Evolutionary conservation across 768 basidiomycete genomes (phyloP), one percentile per base, ranked within the genome.

Genomic region (Lactifluus volemus): DNA sequence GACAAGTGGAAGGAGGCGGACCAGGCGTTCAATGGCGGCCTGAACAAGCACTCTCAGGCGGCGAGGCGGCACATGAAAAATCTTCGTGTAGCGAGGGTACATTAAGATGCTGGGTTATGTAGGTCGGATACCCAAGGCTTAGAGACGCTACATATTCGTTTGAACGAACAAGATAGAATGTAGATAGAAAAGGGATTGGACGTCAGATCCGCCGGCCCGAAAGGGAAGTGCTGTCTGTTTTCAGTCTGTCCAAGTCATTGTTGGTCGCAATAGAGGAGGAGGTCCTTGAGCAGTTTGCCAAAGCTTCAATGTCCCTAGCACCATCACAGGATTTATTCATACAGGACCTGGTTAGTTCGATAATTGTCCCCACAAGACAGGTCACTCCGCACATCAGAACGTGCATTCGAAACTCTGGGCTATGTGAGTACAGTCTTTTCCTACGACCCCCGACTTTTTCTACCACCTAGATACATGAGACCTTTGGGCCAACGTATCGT

Each of bases 401-500:
- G 77, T 38, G 84, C 89, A 42, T 86, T 84, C 49, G 96, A 95
- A 34, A 95, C 92, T 30, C 74, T 98, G 68, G 96, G 96, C 49
- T 86, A 88, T 72, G 94, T 96, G 73, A 74, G 88, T 79, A 19
- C 55, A 25, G 38, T 36, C 44, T 21, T 39, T 39, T 51, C 44
- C 49, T 25, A 32, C 55, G 44, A 51, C 17, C 11, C 57, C 49
- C 65, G 67, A 58, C 42, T 53, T 53, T 68, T 63, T 25, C 25
- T 25, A 25, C 25, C 53, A 66, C 65, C 10, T 70, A 95, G 92
- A 78, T 98, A 55, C 90, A 88, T 69, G 96, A 98, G 74, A 97
- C 95, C 0, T 98, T 98, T 73, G 96, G 96, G 10, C 93, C 96
- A 3, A 92, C 95, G 9, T 80, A 82, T 19, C 86, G 90, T 60